Evolutionary conservation across 192 early-diverging fungal species (phyloP).

Genomic region (Chytriomyces sp.): DNA sequence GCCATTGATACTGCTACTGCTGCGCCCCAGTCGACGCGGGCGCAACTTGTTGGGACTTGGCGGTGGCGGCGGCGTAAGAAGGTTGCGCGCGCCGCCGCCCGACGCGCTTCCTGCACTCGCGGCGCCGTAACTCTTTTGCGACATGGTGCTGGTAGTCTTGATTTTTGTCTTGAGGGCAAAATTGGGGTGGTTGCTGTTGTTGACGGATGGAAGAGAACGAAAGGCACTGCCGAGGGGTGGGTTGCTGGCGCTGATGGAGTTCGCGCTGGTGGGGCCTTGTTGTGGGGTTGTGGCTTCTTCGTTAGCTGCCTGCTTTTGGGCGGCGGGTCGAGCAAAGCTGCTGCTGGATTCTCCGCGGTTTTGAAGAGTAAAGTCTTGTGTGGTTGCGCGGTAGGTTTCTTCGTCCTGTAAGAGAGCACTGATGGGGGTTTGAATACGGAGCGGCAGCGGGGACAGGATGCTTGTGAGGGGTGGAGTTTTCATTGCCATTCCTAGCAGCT

Average conservation of each 20-base stretch:
- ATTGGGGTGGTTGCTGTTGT: conserved; percentile 10
- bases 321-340: background rate
- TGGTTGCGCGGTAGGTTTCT: background rate
- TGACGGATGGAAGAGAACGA: background rate
- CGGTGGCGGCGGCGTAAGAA: background rate
- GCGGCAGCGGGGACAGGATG: conserved; percentile 3
- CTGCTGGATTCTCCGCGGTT: background rate
- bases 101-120: background rate
- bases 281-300: background rate
- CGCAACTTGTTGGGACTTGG: conserved; percentile 9
- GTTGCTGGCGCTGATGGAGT: background rate
- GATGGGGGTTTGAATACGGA: conserved; percentile 1
- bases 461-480: background rate
- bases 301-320: no score
- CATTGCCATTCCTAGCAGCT: background rate
- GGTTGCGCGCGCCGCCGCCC: background rate
- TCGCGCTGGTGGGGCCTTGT: background rate
- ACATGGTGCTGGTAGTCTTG: conserved; percentile 8
- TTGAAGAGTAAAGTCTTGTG: background rate
- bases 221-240: conserved; percentile 23
- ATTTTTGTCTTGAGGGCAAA: conserved; percentile 26
- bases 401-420: background rate
- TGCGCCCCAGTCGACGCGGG: conserved; percentile 3
- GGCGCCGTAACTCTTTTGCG: background rate
- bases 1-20: background rate